Evolutionary conservation across 2,329 filamentous ascomycete species (phyloP).

Genomic region (Clarireedia homoeocarpa): DNA sequence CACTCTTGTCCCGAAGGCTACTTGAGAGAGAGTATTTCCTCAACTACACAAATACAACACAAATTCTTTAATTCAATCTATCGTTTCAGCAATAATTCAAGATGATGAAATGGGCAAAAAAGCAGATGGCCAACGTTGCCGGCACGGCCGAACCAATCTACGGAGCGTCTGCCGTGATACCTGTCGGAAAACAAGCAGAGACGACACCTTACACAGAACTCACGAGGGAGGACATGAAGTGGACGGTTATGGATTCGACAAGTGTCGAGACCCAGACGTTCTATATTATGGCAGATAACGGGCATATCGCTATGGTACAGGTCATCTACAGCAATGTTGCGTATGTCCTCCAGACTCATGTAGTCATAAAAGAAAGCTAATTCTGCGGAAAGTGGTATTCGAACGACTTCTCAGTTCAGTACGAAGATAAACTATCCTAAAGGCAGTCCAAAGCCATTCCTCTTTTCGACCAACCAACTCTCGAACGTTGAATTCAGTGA

Average conservation of each 20-base stretch:
- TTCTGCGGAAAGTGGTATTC: constrained; percentile 60
- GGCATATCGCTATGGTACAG: constrained; percentile 72
- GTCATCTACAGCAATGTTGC: constrained; percentile 96
- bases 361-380: constrained; percentile 14
- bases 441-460: constrained; percentile 58
- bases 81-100: constrained; percentile 26
- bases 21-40: neutral
- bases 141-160: constrained; percentile 97
- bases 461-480: constrained; percentile 80
- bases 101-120: constrained; percentile 94
- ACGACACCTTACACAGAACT: constrained; percentile 74
- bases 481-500: constrained; percentile 77
- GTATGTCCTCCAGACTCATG: constrained; percentile 43
- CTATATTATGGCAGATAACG: constrained; percentile 76
- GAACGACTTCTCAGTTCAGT: constrained; percentile 89
- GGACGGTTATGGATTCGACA: constrained; percentile 73
- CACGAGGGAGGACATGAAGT: constrained; percentile 71
- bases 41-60: constrained; percentile 2
- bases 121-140: constrained; percentile 77
- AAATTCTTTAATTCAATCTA: neutral
- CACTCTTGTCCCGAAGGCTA: neutral
- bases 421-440: constrained; percentile 78
- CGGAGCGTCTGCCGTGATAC: constrained; percentile 77
- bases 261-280: constrained; percentile 93
- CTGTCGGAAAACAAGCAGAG: constrained; percentile 74